Evolutionary conservation across 73 alveolate genomes (phyloP).

Genomic region (Paramecium caudatum): DNA sequence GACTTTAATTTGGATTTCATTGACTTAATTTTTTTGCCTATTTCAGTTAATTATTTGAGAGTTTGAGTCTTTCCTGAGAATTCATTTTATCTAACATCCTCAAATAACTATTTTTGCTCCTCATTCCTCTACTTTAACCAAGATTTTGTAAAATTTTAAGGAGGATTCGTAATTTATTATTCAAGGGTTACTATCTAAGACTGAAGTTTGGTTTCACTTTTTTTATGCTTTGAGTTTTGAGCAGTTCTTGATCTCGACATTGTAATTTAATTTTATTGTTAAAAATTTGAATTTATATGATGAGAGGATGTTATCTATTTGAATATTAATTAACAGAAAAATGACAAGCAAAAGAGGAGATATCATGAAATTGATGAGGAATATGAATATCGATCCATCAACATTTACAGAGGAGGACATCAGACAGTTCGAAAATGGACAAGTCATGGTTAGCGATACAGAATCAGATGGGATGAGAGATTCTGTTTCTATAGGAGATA

Average conservation of each 20-base stretch:
- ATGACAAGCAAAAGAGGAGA: constrained; percentile 37
- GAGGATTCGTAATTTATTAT: background rate
- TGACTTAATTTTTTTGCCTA: background rate
- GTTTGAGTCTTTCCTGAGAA: background rate
- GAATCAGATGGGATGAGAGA: constrained; percentile 70
- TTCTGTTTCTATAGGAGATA: constrained; percentile 57
- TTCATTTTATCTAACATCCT: background rate
- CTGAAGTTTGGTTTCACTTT: background rate
- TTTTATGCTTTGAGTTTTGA: constrained; percentile 24
- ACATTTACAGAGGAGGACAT: constrained; percentile 63
- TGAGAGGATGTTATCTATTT: too few species aligned
- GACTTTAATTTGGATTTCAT: background rate
- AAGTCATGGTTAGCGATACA: constrained; percentile 35
- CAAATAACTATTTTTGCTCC: background rate
- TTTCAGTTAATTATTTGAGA: background rate
- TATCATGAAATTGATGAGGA: background rate
- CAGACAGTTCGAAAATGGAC: constrained; percentile 1
- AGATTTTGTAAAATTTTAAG: background rate
- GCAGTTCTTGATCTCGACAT: constrained; percentile 11
- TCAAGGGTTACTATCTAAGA: background rate
- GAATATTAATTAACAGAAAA: constrained; percentile 5
- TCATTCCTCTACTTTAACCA: background rate
- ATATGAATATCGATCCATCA: constrained; percentile 65
- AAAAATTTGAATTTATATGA: constrained; percentile 43
- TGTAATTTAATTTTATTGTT: constrained; percentile 11